Base-by-base conservation (phyloP, 352 stramenopile species). In the Globisporangium iwayamae region DNA sequence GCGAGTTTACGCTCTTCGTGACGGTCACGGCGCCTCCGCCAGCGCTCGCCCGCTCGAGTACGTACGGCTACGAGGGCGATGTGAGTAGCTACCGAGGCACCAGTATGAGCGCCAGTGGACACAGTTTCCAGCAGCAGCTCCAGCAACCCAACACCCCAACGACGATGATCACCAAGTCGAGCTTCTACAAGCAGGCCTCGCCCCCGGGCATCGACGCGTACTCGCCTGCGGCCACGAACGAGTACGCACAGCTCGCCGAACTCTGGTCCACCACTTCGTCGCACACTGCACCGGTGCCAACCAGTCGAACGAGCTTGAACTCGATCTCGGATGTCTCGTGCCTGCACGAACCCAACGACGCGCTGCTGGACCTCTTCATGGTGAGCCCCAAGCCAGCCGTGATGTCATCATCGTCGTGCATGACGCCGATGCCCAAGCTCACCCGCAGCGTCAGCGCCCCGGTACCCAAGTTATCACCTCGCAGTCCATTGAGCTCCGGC, bases 191-290 rank as follows among this genome's bases (percentile, higher is more conserved):
- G 20, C 57, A 38, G 18, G 39, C 47, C 10, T 54, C 60, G 4
- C 60, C 60, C 5, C 60, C 60, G 50, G 51, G 51, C 20, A 66
- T 66, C 28, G 60, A 66, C 48, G 41, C 50, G 51, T 60, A 66
- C n/a, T 30, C 34, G 10, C 48, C 50, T 3, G 9, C 20, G 36
- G n/a, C 36, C 5, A 34, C 25, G n/a, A 60, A 66, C 30, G 60
- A 66, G 47, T 66, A 66, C 51, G 50, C 60, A 4, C 60, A 66
- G 39, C 60, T 66, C 51, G 52, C 60, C 1, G 50, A 43, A 28
- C 60, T 66, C 38, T 66, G 60, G 60, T 54, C 38, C 25, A 32
- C 57, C 30, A 56, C 57, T 4, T 39, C 25, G 10, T 54, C 45
- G 18, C 45, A n/a, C 1, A 8, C n/a, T 4, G 39, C 45, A 30